Evolutionary conservation across 805 yeast species (phyloP).

Genomic region (Vanderwaltozyma yarrowii): DNA sequence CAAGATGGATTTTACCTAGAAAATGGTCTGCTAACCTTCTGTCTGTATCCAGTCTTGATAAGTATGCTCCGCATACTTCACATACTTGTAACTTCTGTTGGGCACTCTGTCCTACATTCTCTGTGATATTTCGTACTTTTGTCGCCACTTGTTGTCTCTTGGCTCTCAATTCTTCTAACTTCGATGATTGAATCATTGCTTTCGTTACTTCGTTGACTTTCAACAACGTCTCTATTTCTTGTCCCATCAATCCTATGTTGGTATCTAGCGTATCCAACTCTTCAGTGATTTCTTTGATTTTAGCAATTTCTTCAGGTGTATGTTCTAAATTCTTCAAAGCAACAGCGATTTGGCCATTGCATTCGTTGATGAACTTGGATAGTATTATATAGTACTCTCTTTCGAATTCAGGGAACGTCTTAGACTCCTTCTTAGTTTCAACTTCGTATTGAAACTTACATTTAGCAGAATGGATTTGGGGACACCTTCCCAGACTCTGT

Average conservation of each 20-base stretch:
- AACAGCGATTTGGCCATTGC: slow-evolving; percentile 51
- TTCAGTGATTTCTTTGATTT: slow-evolving; percentile 42
- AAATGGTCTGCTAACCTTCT: slow-evolving; percentile 84
- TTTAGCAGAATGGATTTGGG: slow-evolving; percentile 62
- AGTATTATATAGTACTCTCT: slow-evolving; percentile 37
- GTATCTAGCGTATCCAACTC: slow-evolving; percentile 54
- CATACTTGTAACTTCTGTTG: slow-evolving; percentile 90
- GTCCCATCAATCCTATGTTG: slow-evolving; percentile 52
- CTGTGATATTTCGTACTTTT: slow-evolving; percentile 50
- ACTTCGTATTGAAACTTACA: slow-evolving; percentile 61
- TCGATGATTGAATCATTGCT: slow-evolving; percentile 40
- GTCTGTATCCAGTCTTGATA: slow-evolving; percentile 79
- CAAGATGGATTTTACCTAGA: slow-evolving; percentile 76
- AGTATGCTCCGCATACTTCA: slow-evolving; percentile 79
- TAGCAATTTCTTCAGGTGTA: slow-evolving; percentile 63
- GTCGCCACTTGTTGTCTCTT: slow-evolving; percentile 45
- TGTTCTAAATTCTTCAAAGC: slow-evolving; percentile 54
- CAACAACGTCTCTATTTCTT: slow-evolving; percentile 50
- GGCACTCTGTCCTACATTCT: slow-evolving; percentile 71
- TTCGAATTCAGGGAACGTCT: slow-evolving; percentile 37
- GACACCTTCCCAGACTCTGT: slow-evolving; percentile 74
- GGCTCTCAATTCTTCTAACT: slow-evolving; percentile 35
- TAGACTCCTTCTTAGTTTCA: slow-evolving; percentile 31
- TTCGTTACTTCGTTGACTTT: slow-evolving; percentile 40
- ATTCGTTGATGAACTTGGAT: slow-evolving; percentile 50